Evolutionary conservation across 1,139 yeast genomes (phyloP).

Genomic region (Hemisphaericaspora subhashii): DNA sequence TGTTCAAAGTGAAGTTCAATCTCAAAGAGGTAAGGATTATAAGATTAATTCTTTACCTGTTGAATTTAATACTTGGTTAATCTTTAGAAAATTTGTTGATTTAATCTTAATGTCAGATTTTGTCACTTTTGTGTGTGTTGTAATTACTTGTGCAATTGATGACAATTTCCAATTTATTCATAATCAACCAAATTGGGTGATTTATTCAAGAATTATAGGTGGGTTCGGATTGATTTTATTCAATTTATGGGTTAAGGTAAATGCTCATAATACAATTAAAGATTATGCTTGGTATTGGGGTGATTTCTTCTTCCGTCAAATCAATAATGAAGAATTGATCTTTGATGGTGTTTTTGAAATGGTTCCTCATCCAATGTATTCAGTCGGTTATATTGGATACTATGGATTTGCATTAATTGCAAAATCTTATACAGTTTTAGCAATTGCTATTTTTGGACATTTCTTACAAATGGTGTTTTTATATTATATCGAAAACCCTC

Average conservation of each 20-base stretch:
- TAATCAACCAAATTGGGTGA: constrained; percentile 35
- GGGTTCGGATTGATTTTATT: constrained; percentile 60
- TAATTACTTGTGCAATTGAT: constrained; percentile 54
- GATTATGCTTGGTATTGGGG: constrained; percentile 98
- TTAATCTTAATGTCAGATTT: constrained; percentile 85
- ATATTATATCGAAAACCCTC: constrained; percentile 82
- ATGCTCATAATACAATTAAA: constrained; percentile 86
- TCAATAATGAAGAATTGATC: constrained; percentile 68
- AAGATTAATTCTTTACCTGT: constrained; percentile 56
- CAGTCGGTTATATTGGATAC: constrained; percentile 86
- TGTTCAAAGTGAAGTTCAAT: constrained; percentile 44
- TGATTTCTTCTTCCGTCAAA: constrained; percentile 83
- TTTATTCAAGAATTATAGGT: constrained; percentile 35
- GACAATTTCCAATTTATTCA: constrained; percentile 42
- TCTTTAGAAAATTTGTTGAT: constrained; percentile 80
- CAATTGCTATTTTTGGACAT: constrained; percentile 76
- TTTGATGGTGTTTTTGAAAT: constrained; percentile 90
- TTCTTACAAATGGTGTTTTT: constrained; percentile 76
- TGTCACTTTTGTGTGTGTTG: constrained; percentile 71
- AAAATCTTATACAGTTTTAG: constrained; percentile 70
- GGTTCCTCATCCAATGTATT: constrained; percentile 94
- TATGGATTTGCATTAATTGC: constrained; percentile 82
- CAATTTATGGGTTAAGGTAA: constrained; percentile 84
- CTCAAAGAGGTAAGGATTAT: constrained; percentile 62
- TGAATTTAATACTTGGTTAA: constrained; percentile 82